Conservation (phyloP, 306 rosid species). For the Phaseolus lunatus region DNA sequence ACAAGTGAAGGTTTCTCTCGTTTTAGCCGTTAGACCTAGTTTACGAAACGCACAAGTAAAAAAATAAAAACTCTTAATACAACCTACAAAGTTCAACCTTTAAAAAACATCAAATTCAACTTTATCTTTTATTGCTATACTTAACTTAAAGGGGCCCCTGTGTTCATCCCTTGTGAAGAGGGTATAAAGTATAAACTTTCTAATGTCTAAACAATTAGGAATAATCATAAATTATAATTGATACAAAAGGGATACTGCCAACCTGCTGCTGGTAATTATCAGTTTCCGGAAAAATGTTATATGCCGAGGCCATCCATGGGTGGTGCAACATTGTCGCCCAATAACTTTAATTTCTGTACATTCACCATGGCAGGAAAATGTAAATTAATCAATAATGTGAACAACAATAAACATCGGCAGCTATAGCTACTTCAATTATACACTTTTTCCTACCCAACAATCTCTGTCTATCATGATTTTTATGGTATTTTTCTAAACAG, state of each 20-base stretch:
- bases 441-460: background rate
- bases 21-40: too few relatives aligned
- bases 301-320: constrained; percentile 50
- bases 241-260: constrained; percentile 36
- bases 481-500: background rate
- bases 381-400: constrained; percentile 26
- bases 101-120: background rate
- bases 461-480: constrained; percentile 3
- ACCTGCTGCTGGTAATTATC: constrained; percentile 33
- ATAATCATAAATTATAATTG: constrained; percentile 19
- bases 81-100: too few relatives aligned
- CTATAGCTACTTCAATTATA: constrained; percentile 6
- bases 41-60: too few relatives aligned
- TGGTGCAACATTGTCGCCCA: constrained; percentile 48
- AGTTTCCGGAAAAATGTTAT: constrained; percentile 39
- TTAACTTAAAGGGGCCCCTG: background rate
- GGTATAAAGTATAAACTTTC: constrained; percentile 35
- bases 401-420: background rate
- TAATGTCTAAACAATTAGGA: constrained; percentile 29
- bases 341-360: constrained; percentile 81
- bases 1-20: background rate
- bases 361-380: constrained; percentile 37
- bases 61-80: too few relatives aligned
- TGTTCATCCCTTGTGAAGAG: constrained; percentile 26
- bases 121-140: background rate